These are phyloP conservation scores for Kodamaea sp. DNA, from an alignment of 1,139 yeast species.

Conservation along the genomic window DNA sequence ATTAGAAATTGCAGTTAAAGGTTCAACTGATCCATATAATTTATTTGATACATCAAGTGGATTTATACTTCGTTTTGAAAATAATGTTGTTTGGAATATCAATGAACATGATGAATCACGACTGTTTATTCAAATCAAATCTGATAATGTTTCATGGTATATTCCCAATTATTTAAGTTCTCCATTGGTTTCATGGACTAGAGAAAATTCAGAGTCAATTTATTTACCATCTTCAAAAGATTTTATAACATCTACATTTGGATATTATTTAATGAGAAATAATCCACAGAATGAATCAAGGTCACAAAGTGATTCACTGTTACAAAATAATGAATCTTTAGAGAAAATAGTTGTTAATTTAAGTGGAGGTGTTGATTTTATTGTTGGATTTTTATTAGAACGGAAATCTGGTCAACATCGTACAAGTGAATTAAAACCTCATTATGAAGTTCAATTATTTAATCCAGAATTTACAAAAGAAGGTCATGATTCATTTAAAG, in stretches of 20 bases:
- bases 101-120: conserved; percentile 40
- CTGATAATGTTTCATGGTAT: conserved; percentile 41
- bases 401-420: conserved; percentile 33
- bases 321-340: conserved; percentile 16
- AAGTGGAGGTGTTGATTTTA: conserved; percentile 58
- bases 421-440: conserved; percentile 59
- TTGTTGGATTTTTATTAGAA: conserved; percentile 58
- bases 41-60: conserved; percentile 39
- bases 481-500: conserved; percentile 69
- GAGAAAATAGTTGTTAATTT: conserved; percentile 56
- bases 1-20: conserved; percentile 52
- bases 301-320: conserved; percentile 10
- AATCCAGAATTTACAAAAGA: conserved; percentile 59
- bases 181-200: conserved; percentile 60
- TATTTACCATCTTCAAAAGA: conserved; percentile 43
- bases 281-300: conserved; percentile 18
- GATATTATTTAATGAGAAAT: conserved; percentile 43
- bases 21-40: conserved; percentile 45
- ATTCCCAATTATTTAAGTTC: conserved; percentile 61
- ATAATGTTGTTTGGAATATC: conserved; percentile 38
- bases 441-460: conserved; percentile 59
- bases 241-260: conserved; percentile 48
- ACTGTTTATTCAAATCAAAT: conserved; percentile 33
- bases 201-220: conserved; percentile 41
- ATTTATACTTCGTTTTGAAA: conserved; percentile 36